Evolutionary conservation across 2,329 filamentous ascomycete genomes (phyloP), one percentile per base, ranked within the genome.

Genomic region (Calcarisporium arbuscula): DNA sequence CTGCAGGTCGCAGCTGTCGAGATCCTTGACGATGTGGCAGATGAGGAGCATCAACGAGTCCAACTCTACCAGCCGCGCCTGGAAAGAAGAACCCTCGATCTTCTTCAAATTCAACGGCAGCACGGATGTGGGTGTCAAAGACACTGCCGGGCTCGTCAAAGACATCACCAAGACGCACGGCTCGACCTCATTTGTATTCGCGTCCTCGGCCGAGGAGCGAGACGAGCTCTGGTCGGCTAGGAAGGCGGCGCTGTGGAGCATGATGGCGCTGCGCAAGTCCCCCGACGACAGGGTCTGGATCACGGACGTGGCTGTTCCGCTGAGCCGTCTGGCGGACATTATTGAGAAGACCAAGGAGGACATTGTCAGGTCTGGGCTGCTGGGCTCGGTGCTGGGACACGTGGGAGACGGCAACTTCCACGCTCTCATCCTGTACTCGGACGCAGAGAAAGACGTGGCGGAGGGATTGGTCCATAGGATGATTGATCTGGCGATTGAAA

Each of bases 401-500:
- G 81, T 85, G 2, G 82, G 82, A 3, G 82, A 86, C 53, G 81
- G 82, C 15, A 85, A 85, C 49, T 85, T 85, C 48, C 82, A 86
- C 49, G 67, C 76, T 69, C 61, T 62, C 54, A 45, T 56, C 30
- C 51, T 52, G 41, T 55, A 53, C 35, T 67, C 76, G 4, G 60
- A 62, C 5, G 71, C 84, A 39, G 70, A 67, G 37, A 54, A 66
- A 14, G 64, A 67, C 5, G 74, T 73, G 1, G 68, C 76, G 38
- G 65, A 67, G 17, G 67, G 82, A 10, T n/a, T n/a, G n/a, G 77
- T 85, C 10, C 74, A 85, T 46, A 64, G 70, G 28, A 85, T 85
- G 81, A 77, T 85, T 42, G 74, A 80, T 49, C 69, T 75, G 27
- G 81, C 81, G 4, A 69, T 85, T 19, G 76, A 80, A 50, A 70